Conservation (phyloP, 306 rosid genomes). For the Castanopsis chinensis region DNA sequence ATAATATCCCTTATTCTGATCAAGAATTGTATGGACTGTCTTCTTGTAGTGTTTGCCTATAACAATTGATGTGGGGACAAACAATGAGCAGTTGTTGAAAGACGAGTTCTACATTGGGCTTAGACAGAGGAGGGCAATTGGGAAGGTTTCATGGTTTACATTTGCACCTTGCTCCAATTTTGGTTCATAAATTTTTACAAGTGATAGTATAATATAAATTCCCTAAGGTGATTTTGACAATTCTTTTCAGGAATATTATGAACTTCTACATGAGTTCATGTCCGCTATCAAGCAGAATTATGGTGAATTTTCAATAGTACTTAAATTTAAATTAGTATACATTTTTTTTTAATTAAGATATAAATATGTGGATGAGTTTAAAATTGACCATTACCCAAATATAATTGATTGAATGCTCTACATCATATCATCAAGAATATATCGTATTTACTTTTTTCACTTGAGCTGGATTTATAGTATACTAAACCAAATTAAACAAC, state of each 20-base stretch:
- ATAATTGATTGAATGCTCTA: too few species aligned
- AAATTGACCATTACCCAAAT: too few species aligned
- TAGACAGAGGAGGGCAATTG: slow-evolving; percentile 76
- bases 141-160: slow-evolving; percentile 55
- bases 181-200: not conserved
- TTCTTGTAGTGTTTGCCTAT: slow-evolving; percentile 82
- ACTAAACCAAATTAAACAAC: too few species aligned
- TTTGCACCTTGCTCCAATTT: slow-evolving; percentile 19
- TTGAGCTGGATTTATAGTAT: too few species aligned
- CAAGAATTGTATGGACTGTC: slow-evolving; percentile 13
- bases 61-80: slow-evolving; percentile 95
- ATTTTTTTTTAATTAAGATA: too few species aligned
- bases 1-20: too few species aligned
- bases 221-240: slow-evolving; percentile 21
- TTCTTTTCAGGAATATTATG: slow-evolving; percentile 71
- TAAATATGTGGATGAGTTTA: too few species aligned
- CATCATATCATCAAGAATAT: too few species aligned
- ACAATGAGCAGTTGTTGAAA: slow-evolving; percentile 74
- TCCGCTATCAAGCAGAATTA: slow-evolving; percentile 33
- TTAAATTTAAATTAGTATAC: too few species aligned
- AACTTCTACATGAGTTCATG: slow-evolving; percentile 89
- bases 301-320: too few species aligned
- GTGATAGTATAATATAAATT: not conserved
- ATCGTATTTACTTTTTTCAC: too few species aligned
- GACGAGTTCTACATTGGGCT: slow-evolving; percentile 93